Evolutionary conservation across 805 yeast genomes (phyloP).

Genomic region (Saccharomycodes ludwigii): DNA sequence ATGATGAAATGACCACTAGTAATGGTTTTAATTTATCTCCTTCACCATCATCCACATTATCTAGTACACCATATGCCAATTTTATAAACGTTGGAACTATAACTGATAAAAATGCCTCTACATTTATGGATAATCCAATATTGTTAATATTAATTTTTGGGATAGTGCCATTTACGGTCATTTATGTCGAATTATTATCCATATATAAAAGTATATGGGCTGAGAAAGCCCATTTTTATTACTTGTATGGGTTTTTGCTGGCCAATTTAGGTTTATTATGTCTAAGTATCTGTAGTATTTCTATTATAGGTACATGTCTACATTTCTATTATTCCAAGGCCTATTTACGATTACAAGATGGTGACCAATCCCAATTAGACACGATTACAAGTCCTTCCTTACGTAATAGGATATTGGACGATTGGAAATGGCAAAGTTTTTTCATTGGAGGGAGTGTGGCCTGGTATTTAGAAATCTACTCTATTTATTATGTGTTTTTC

Average conservation of each 20-base stretch:
- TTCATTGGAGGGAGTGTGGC: conserved; percentile 60
- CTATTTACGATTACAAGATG: too few species aligned
- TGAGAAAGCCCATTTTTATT: conserved; percentile 66
- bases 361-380: too few species aligned
- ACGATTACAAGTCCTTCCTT: conserved; percentile 12
- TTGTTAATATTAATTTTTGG: conserved; percentile 43
- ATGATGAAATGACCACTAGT: too few species aligned
- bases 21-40: too few species aligned
- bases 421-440: conserved; percentile 80
- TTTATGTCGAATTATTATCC: conserved; percentile 66
- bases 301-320: conserved; percentile 43
- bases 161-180: conserved; percentile 62
- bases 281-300: conserved; percentile 56
- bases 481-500: conserved; percentile 50
- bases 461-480: conserved; percentile 54
- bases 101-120: too few species aligned
- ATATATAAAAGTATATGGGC: conserved; percentile 70
- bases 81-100: too few species aligned
- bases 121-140: conserved; percentile 10
- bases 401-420: conserved; percentile 14
- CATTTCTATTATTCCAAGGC: too few species aligned
- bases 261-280: conserved; percentile 46
- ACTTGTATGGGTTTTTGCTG: conserved; percentile 67
- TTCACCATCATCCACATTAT: too few species aligned
- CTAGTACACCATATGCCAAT: too few species aligned